Percentiles rank a stretch among this genome's conserved stretches.
Evolutionary conservation across 805 yeast species (phyloP).

Genomic region (Suhomyces pyralidae): DNA sequence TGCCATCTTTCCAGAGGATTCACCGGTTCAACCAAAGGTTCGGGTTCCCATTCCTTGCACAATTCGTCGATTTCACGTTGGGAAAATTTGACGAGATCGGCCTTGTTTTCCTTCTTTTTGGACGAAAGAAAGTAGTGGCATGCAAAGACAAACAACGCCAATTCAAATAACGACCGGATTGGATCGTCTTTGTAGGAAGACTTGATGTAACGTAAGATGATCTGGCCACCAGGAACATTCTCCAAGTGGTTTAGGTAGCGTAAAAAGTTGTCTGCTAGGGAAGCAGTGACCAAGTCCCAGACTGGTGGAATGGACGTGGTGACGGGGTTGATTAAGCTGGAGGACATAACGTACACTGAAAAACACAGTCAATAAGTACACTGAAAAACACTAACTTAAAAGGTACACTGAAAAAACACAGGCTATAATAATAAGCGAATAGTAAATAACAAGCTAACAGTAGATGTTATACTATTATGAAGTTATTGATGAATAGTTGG

Average conservation of each 20-base stretch:
- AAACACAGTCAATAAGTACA: not conserved
- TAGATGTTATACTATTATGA: too few relatives aligned
- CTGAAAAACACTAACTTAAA: too few relatives aligned
- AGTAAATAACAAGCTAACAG: too few relatives aligned
- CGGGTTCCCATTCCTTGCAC: slow-evolving; percentile 90
- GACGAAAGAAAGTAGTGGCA: slow-evolving; percentile 77
- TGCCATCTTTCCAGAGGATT: slow-evolving; percentile 57
- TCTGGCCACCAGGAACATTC: slow-evolving; percentile 54
- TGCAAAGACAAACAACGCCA: slow-evolving; percentile 74
- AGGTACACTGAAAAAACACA: not conserved
- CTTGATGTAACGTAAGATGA: slow-evolving; percentile 66
- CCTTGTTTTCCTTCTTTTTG: slow-evolving; percentile 71
- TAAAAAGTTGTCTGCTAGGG: slow-evolving; percentile 33
- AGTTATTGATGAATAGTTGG: too few relatives aligned
- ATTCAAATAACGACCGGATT: slow-evolving; percentile 78
- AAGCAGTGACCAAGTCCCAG: slow-evolving; percentile 32
- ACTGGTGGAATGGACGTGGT: slow-evolving; percentile 33
- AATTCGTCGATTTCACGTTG: slow-evolving; percentile 73
- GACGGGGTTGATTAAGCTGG: not conserved
- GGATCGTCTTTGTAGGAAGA: slow-evolving; percentile 94
- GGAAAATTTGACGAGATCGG: slow-evolving; percentile 61
- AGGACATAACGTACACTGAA: not conserved
- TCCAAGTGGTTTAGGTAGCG: slow-evolving; percentile 35
- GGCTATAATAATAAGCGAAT: not conserved
- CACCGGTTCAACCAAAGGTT: slow-evolving; percentile 64